Evolutionary conservation across 1,139 yeast species (phyloP).

Genomic region (Blastobotrys raffinosifermentans): DNA sequence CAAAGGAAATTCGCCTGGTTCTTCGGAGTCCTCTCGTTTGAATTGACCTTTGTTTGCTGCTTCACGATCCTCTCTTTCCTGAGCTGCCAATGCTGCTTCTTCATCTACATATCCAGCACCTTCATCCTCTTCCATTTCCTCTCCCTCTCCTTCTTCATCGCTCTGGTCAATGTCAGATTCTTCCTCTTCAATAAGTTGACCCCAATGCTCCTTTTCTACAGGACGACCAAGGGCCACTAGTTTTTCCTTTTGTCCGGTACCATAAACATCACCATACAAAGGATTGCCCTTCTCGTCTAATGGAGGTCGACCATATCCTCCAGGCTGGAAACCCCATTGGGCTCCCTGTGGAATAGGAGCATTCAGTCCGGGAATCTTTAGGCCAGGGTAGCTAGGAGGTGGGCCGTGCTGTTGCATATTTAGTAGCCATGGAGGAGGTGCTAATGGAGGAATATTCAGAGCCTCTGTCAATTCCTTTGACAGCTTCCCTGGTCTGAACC

Average conservation of each 20-base stretch:
- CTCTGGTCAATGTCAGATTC: constrained; percentile 11
- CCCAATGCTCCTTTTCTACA: constrained; percentile 33
- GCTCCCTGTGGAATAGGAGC: constrained; percentile 37
- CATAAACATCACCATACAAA: constrained; percentile 34
- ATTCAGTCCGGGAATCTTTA: constrained; percentile 53
- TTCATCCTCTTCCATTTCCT: constrained; percentile 15
- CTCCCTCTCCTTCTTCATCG: constrained; percentile 20
- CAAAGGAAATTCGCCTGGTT: constrained; percentile 10
- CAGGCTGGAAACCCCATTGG: constrained; percentile 37
- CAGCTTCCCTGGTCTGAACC: constrained; percentile 62
- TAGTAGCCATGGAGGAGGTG: constrained; percentile 77
- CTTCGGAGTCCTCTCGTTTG: constrained; percentile 15
- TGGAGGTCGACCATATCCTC: constrained; percentile 40
- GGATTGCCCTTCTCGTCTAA: constrained; percentile 32
- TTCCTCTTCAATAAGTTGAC: constrained; percentile 25
- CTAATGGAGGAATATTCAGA: constrained; percentile 58
- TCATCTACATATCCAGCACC: constrained; percentile 26
- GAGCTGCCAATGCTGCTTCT: constrained; percentile 21
- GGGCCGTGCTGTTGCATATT: constrained; percentile 69
- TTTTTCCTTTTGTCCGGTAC: constrained; percentile 19
- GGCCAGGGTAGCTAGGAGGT: constrained; percentile 75
- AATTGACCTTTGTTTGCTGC: constrained; percentile 11
- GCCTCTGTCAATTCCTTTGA: constrained; percentile 59
- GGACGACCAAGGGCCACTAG: constrained; percentile 38
- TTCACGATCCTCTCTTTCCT: constrained; percentile 14